Conservation (phyloP, 495 filamentous ascomycete genomes). For the Trypethelium eluteriae region DNA sequence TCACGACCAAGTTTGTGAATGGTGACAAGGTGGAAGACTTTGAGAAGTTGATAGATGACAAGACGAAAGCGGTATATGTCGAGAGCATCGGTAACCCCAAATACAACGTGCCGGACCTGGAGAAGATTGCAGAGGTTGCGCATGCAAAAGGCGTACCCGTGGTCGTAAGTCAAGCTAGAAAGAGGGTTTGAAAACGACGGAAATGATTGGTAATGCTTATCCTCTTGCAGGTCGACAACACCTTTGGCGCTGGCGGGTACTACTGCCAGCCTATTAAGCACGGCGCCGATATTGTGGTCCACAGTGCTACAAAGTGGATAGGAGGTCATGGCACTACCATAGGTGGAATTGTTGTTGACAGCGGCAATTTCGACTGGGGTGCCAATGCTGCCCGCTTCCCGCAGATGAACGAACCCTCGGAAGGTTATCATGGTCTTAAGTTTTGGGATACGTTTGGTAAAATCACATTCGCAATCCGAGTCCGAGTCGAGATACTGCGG, state of each 20-base stretch:
- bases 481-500: slow-evolving; percentile 79
- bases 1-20: slow-evolving; percentile 81
- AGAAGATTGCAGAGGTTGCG: slow-evolving; percentile 34
- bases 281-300: slow-evolving; percentile 84
- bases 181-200: neutral
- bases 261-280: slow-evolving; percentile 83
- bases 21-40: slow-evolving; percentile 81
- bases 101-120: slow-evolving; percentile 65
- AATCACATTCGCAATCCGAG: slow-evolving; percentile 73
- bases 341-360: slow-evolving; percentile 81
- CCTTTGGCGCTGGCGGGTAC: slow-evolving; percentile 93
- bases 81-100: slow-evolving; percentile 94
- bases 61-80: slow-evolving; percentile 91
- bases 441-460: slow-evolving; percentile 95
- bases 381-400: slow-evolving; percentile 82
- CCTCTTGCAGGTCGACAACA: slow-evolving; percentile 71
- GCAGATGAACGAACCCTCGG: slow-evolving; percentile 83
- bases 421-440: slow-evolving; percentile 92
- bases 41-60: slow-evolving; percentile 80
- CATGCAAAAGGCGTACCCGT: slow-evolving; percentile 48
- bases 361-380: slow-evolving; percentile 96
- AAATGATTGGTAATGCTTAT: slow-evolving; percentile 1
- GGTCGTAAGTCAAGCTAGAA: slow-evolving; percentile 51
- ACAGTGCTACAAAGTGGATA: slow-evolving; percentile 98
- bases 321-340: slow-evolving; percentile 96